Evolutionary conservation across 2,329 filamentous ascomycete species (phyloP), one percentile per base, ranked within the genome.

Genomic region (Cryphonectria japonica): DNA sequence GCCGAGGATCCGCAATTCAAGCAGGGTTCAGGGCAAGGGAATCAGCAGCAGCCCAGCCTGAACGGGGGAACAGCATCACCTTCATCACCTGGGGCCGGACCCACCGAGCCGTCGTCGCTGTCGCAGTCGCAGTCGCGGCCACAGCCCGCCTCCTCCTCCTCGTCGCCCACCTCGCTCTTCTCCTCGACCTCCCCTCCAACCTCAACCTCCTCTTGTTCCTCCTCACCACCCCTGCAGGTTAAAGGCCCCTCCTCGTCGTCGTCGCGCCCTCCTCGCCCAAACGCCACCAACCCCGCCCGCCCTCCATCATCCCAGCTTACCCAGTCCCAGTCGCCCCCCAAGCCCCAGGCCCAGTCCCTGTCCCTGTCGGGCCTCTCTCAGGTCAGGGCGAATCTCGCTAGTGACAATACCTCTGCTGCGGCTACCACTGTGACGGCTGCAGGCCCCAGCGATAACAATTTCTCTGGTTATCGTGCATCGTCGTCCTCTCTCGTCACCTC

Each of bases 401-500:
- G 62, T 69, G 57, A 37, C 22, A 22, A 32, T 59, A 46, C 63
- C 37, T n/a, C 39, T 39, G 66, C 34, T 26, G 52, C 64, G 32
- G 16, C 64, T 50, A 29, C 68, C 34, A 43, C 64, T 43, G 26
- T 60, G 39, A 69, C 68, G 29, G 14, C 66, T 50, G 62, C 69
- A 32, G 19, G 50, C 67, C 71, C 63, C 64, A 54, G 66, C 69
- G 71, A 72, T 72, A 72, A 71, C 71, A 72, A 71, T 72, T 71
- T 71, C 69, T 72, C 71, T 70, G 69, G 69, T 68, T 72, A 72
- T 72, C 71, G 71, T 71, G 57, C 70, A 64, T 72, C 70, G 70
- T 69, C 67, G 65, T 37, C 64, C 32, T 61, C 62, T 39, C 50
- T 54, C 57, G 39, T 57, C 34, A 37, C 13, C 46, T 32, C 61